Base-by-base conservation (phyloP, 1,284 basidiomycete species). In the Schizophyllum commune region DNA sequence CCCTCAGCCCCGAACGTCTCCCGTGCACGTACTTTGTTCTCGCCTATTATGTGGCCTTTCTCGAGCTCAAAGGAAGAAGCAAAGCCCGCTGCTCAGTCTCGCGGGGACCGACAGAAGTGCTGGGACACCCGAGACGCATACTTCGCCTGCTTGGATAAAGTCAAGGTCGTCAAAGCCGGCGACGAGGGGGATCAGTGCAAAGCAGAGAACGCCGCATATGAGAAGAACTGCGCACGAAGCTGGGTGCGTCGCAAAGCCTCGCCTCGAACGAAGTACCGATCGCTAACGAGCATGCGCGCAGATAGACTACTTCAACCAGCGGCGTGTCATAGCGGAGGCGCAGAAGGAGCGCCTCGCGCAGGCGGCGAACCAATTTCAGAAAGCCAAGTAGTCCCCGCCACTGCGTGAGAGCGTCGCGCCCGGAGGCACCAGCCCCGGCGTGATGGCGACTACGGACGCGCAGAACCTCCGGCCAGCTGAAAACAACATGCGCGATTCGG, bases 221-320 rank as follows among this genome's bases (percentile, higher is more conserved):
- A 87, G 61, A 73, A 77, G 63, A 84, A 80, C 67, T 93, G 91
- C 69, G 90, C 89, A 0, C 86, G 84, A 72, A 92, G 91, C 73
- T 93, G 91, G 91, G 91, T 91, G 70, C 62, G 88, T 79, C 27
- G 32, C 61, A 1, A 47, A 17, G 27, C 27, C 2, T 22, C 52
- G 65, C 9, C 55, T 57, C 33, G 34, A 22, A 32, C 58, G 61
- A 11, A 57, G 32, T 57, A 20, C 32, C 52, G 61, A 57, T 63
- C 56, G 56, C 58, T 60, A n/a, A 58, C 17, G 53, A 13, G 7
- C 17, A 34, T 66, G 17, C n/a, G 11, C 47, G 58, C 64, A 93
- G 91, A 85, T 93, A 67, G 87, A 88, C 34, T 92, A 93, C 70
- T 93, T 93, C 68, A 92, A 93, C 75, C 88, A 89, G 69, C 82